phyloP scores from a whole-genome alignment of 2,329 filamentous ascomycete genomes.

The Fusarium subglutinans region DNA sequence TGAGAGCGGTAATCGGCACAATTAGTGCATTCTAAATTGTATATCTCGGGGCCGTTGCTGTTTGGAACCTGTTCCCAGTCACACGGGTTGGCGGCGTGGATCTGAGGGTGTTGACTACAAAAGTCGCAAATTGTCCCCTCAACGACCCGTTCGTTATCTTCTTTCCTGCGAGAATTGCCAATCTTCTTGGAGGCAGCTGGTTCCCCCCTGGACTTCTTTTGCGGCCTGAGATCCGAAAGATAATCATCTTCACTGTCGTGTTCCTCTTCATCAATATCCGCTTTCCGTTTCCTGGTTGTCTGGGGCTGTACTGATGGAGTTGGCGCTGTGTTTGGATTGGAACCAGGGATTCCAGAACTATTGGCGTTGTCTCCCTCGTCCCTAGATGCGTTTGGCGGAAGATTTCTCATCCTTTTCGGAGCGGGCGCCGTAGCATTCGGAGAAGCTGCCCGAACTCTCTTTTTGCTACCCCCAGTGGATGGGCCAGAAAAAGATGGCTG shows the following conservation, averaged over 20 bases:
- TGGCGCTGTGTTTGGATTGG: neutral
- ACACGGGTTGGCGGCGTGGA: neutral
- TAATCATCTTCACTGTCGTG: neutral
- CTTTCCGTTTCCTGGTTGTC: neutral
- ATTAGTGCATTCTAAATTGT: conserved; percentile 25
- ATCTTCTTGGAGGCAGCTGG: neutral
- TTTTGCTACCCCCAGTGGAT: neutral
- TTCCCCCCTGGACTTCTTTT: neutral
- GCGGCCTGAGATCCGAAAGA: neutral
- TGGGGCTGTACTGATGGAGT: neutral
- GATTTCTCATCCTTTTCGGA: neutral
- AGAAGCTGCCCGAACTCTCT: neutral
- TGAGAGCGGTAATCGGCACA: conserved; percentile 30
- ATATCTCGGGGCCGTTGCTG: neutral
- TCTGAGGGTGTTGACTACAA: neutral
- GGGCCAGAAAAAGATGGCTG: neutral
- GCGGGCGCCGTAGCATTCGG: neutral
- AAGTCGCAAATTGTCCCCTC: conserved; percentile 13
- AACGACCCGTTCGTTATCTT: neutral
- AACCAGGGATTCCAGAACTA: neutral
- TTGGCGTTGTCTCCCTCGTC: neutral
- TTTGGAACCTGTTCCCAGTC: conserved; percentile 1
- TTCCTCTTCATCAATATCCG: neutral
- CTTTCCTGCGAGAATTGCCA: neutral
- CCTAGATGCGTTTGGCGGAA: neutral